These are phyloP conservation scores for Beta macrorhiza DNA, from an alignment of 179 eudicot species.

Conservation along the genomic window DNA sequence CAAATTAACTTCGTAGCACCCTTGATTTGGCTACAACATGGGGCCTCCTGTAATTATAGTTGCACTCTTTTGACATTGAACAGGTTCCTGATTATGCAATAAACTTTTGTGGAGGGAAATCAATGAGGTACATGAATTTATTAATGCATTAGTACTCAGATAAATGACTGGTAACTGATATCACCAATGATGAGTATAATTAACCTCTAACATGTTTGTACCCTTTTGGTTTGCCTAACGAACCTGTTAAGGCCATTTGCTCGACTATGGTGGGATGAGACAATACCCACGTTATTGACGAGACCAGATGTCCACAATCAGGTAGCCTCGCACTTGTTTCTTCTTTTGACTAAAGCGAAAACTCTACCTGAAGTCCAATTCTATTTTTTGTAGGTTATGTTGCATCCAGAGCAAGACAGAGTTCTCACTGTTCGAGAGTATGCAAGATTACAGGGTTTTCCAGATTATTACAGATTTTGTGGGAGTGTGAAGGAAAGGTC, in stretches of 20 bases:
- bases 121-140: constrained; percentile 29
- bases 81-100: constrained; percentile 60
- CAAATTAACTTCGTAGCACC: neutral
- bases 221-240: constrained; percentile 6
- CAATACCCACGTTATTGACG: constrained; percentile 48
- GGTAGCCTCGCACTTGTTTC: constrained; percentile 30
- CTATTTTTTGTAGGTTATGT: constrained; percentile 38
- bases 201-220: neutral
- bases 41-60: neutral
- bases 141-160: neutral
- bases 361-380: neutral
- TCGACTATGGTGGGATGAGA: constrained; percentile 69
- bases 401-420: constrained; percentile 87
- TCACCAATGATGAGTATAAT: neutral
- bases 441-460: constrained; percentile 89
- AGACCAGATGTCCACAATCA: constrained; percentile 46
- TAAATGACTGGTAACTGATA: neutral
- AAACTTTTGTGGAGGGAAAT: constrained; percentile 39
- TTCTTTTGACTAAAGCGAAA: neutral
- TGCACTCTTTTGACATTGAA: constrained; percentile 5
- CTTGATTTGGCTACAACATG: neutral
- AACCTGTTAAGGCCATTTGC: constrained; percentile 50
- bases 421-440: constrained; percentile 72
- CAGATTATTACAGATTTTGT: constrained; percentile 71
- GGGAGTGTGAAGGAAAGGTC: constrained; percentile 69